phyloP scores from a whole-genome alignment of 176 grass and related monocot species.

The Aegilops speltoides region DNA sequence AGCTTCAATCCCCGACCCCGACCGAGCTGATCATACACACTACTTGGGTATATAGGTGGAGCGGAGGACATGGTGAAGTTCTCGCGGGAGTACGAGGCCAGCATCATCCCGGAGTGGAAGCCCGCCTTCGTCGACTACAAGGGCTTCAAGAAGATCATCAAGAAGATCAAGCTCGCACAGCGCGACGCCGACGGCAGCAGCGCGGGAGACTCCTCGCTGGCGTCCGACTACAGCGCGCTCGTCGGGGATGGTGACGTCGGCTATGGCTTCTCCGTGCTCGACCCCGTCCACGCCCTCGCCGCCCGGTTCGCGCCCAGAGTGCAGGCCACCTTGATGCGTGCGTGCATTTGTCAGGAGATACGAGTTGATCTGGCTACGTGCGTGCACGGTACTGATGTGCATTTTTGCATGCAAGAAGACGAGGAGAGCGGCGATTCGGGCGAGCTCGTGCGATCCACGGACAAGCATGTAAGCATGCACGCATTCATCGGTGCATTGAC shows the following conservation, averaged over 20 bases:
- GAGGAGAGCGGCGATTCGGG: conserved; percentile 46
- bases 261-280: conserved; percentile 57
- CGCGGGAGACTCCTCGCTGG: not conserved
- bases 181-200: not conserved
- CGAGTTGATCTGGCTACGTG: not conserved
- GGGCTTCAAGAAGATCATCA: conserved; percentile 75
- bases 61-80: conserved; percentile 77
- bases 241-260: not conserved
- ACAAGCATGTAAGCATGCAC: conserved; percentile 50
- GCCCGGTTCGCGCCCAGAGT: conserved; percentile 25
- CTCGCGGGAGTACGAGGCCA: conserved; percentile 80
- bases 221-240: no score
- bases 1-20: not conserved
- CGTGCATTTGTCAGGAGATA: accelerated
- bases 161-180: conserved; percentile 64
- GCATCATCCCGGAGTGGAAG: conserved; percentile 79
- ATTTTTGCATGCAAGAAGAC: conserved; percentile 17
- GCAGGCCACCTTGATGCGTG: conserved; percentile 13
- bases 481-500: not conserved
- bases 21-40: not conserved
- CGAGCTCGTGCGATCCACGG: conserved; percentile 52
- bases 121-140: conserved; percentile 71
- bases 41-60: not conserved
- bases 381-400: not conserved
- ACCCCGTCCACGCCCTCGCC: conserved; percentile 60